Evolutionary conservation across 768 basidiomycete genomes (phyloP).

Genomic region (Chlorophyllum brunneum): DNA sequence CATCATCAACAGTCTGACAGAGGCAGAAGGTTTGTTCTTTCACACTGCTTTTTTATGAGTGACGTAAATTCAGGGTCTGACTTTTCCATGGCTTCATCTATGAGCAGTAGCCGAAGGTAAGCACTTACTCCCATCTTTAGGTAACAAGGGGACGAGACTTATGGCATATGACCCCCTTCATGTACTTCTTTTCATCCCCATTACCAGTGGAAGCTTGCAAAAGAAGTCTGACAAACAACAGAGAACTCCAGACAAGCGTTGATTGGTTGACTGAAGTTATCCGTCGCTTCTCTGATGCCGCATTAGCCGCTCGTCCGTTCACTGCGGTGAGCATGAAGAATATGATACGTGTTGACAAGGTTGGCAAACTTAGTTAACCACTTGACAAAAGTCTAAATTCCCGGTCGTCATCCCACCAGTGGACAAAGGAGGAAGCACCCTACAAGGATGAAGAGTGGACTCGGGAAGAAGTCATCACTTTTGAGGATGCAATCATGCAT

Average conservation of each 20-base stretch:
- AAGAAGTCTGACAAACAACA: slow-evolving; percentile 48
- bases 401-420: slow-evolving; percentile 38
- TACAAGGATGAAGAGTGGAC: slow-evolving; percentile 73
- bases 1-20: slow-evolving; percentile 57
- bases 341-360: slow-evolving; percentile 60
- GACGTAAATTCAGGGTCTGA: slow-evolving; percentile 21
- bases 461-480: slow-evolving; percentile 62
- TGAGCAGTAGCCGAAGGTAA: slow-evolving; percentile 54
- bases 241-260: slow-evolving; percentile 53
- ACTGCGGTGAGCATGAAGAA: slow-evolving; percentile 62
- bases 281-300: slow-evolving; percentile 68
- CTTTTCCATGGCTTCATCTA: slow-evolving; percentile 10
- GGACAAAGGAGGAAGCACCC: slow-evolving; percentile 64
- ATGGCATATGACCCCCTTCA: neutral
- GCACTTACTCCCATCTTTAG: slow-evolving; percentile 15
- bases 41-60: slow-evolving; percentile 13
- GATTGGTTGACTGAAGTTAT: slow-evolving; percentile 81
- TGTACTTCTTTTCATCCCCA: neutral
- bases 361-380: slow-evolving; percentile 23
- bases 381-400: neutral
- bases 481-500: slow-evolving; percentile 70
- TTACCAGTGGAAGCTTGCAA: slow-evolving; percentile 65
- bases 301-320: slow-evolving; percentile 51
- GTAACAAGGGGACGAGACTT: slow-evolving; percentile 1
- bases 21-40: slow-evolving; percentile 58